Percentiles rank a stretch among this genome's conserved stretches.
Evolutionary conservation across 108 stramenopile genomes (phyloP).

Genomic region (Schizochytrium sp.): DNA sequence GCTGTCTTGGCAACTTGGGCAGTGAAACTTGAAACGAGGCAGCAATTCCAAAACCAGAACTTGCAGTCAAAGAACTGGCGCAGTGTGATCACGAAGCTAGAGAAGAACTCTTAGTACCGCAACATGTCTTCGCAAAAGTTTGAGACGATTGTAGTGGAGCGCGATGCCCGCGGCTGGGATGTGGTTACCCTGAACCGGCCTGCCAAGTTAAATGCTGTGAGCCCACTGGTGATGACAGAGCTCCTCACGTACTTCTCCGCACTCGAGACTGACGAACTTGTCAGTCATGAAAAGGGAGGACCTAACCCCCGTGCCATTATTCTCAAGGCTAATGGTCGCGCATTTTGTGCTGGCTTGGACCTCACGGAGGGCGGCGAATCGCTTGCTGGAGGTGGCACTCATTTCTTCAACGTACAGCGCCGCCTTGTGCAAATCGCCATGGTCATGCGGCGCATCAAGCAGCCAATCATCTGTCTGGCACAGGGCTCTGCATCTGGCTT

Average conservation of each 20-base stretch:
- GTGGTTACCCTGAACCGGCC: neutral
- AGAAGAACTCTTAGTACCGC: no score
- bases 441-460: neutral
- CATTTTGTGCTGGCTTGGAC: conserved; percentile 2
- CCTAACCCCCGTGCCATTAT: neutral
- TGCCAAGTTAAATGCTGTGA: neutral
- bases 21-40: no score
- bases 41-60: no score
- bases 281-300: neutral
- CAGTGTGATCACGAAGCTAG: no score
- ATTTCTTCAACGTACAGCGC: conserved; percentile 2
- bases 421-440: neutral
- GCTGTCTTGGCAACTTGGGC: no score
- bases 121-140: neutral
- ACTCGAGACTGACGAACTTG: conserved; percentile 8
- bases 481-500: neutral
- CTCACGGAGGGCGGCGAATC: neutral
- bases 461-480: conserved; percentile 10
- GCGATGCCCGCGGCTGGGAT: neutral
- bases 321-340: neutral
- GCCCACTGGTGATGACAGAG: neutral
- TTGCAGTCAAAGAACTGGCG: no score
- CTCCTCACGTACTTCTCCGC: neutral
- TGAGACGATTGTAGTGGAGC: neutral
- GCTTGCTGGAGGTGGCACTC: neutral